These are phyloP conservation scores for Debaryomyces subglobosus DNA, from an alignment of 1,139 yeast genomes.

Conservation along the genomic window DNA sequence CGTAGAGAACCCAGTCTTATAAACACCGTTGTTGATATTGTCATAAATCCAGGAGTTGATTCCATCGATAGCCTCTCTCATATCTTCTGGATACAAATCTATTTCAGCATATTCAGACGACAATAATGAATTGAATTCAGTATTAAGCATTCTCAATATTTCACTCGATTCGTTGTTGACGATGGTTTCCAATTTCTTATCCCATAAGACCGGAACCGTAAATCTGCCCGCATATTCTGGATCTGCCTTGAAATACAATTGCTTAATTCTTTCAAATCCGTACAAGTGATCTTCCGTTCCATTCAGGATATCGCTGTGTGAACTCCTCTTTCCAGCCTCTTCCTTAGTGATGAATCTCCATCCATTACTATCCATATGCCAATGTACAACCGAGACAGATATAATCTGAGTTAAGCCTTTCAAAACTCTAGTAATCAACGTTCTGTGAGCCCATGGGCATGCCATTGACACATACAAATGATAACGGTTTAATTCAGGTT, in stretches of 20 bases:
- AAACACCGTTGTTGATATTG: conserved; percentile 89
- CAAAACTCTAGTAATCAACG: conserved; percentile 72
- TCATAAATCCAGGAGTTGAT: conserved; percentile 85
- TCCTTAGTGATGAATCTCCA: conserved; percentile 69
- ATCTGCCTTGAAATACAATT: conserved; percentile 74
- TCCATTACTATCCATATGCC: conserved; percentile 83
- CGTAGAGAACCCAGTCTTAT: conserved; percentile 90
- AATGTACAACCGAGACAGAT: conserved; percentile 79
- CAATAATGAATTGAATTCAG: conserved; percentile 61
- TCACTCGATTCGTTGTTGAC: conserved; percentile 92
- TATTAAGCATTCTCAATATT: conserved; percentile 79
- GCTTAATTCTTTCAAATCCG: conserved; percentile 60
- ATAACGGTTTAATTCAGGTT: conserved; percentile 79
- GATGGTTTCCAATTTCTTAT: conserved; percentile 74
- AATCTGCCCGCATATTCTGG: conserved; percentile 78
- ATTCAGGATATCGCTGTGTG: conserved; percentile 44
- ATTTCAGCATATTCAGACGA: conserved; percentile 51
- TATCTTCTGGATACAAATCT: conserved; percentile 65
- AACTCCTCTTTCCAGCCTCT: conserved; percentile 23
- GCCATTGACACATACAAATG: conserved; percentile 87
- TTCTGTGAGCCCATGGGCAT: conserved; percentile 96
- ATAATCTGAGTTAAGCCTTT: conserved; percentile 72
- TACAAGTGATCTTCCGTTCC: conserved; percentile 72
- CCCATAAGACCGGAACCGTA: conserved; percentile 95
- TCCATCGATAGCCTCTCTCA: conserved; percentile 66